Percentiles rank a stretch among this genome's conserved stretches.
phyloP scores from a whole-genome alignment of 805 yeast species.

The Torulaspora delbrueckii region DNA sequence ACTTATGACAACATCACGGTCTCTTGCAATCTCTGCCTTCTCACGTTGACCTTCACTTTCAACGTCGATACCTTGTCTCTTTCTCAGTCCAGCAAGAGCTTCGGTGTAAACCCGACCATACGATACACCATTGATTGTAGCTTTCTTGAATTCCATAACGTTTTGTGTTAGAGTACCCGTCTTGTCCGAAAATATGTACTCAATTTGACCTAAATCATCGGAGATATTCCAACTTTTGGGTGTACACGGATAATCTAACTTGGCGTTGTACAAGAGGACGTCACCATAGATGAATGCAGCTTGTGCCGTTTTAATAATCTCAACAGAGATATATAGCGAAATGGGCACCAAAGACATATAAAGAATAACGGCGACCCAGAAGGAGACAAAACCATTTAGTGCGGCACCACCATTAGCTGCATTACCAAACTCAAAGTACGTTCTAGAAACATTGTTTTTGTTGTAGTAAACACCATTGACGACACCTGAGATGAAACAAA shows the following conservation, averaged over 20 bases:
- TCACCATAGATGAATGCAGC: constrained; percentile 78
- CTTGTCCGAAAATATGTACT: constrained; percentile 77
- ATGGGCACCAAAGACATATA: constrained; percentile 81
- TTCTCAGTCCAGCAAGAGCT: constrained; percentile 72
- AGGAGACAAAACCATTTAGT: constrained; percentile 63
- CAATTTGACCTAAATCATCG: constrained; percentile 82
- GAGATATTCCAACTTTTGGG: constrained; percentile 84
- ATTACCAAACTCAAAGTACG: constrained; percentile 65
- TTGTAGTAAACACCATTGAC: constrained; percentile 65
- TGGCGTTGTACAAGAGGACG: constrained; percentile 61
- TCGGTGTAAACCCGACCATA: constrained; percentile 83
- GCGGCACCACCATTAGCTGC: constrained; percentile 56
- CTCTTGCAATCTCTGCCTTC: constrained; percentile 50
- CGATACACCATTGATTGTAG: constrained; percentile 65
- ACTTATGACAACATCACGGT: constrained; percentile 55
- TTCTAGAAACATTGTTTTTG: constrained; percentile 45
- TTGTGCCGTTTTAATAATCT: constrained; percentile 76
- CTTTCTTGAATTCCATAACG: constrained; percentile 79
- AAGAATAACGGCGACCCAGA: constrained; percentile 70
- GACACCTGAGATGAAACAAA: constrained; percentile 67
- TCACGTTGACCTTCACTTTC: constrained; percentile 54
- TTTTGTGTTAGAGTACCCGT: constrained; percentile 83
- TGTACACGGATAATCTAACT: constrained; percentile 72
- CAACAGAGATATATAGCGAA: constrained; percentile 74
- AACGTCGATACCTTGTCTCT: constrained; percentile 72